Conservation (phyloP, 1,139 yeast species). For the Geotrichum reessii region DNA sequence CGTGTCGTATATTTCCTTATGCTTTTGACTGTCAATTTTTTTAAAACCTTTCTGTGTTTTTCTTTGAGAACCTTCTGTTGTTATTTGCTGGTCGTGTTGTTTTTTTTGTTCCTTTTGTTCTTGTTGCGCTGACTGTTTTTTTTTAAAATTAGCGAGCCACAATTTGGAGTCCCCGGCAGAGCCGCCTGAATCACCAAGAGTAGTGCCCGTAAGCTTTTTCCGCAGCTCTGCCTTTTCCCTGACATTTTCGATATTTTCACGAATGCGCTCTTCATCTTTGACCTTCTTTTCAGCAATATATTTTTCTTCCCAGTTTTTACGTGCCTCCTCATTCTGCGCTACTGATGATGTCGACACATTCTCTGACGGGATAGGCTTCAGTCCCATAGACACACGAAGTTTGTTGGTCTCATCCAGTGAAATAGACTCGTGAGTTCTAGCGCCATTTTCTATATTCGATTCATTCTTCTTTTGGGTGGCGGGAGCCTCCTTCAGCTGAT, state of each 20-base stretch:
- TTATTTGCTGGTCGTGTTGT: too few species aligned
- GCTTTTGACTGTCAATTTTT: slow-evolving; percentile 5
- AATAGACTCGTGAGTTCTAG: slow-evolving; percentile 19
- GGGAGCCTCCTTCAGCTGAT: background rate
- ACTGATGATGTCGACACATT: slow-evolving; percentile 15
- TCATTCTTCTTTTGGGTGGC: background rate
- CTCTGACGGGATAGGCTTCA: slow-evolving; percentile 33
- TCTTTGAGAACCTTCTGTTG: slow-evolving; percentile 18
- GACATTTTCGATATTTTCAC: slow-evolving; percentile 22
- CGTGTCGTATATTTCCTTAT: slow-evolving; percentile 22
- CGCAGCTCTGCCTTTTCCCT: slow-evolving; percentile 26
- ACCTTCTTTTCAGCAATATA: slow-evolving; percentile 22
- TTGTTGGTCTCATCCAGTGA: slow-evolving; percentile 38
- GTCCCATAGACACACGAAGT: slow-evolving; percentile 35
- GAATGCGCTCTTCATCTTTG: slow-evolving; percentile 21
- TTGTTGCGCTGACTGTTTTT: background rate
- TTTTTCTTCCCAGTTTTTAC: slow-evolving; percentile 32
- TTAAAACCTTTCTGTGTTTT: slow-evolving; percentile 27
- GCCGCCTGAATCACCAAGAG: slow-evolving; percentile 29
- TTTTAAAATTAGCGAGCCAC: slow-evolving; percentile 27
- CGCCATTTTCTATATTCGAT: background rate
- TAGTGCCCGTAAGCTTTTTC: slow-evolving; percentile 28
- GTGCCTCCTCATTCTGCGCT: slow-evolving; percentile 32
- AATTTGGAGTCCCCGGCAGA: slow-evolving; percentile 20
- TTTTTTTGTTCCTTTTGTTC: background rate